These are phyloP conservation scores for Zymoseptoria pseudotritici DNA, from an alignment of 2,329 filamentous ascomycete genomes.

Conservation along the genomic window DNA sequence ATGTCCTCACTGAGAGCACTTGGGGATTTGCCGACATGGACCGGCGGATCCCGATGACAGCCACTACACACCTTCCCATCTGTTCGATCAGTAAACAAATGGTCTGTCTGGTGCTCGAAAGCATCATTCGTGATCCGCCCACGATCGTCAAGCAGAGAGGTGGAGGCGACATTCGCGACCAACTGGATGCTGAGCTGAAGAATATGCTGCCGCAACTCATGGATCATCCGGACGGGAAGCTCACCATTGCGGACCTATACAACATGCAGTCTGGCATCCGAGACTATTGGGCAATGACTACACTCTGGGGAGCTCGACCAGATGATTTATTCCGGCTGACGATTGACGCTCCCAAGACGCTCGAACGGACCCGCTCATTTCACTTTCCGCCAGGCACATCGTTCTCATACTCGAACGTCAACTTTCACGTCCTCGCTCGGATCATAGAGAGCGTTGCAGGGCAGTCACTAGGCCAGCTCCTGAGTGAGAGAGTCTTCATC, in stretches of 20 bases:
- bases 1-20: slow-evolving; percentile 32
- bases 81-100: slow-evolving; percentile 45
- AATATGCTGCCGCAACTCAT: slow-evolving; percentile 26
- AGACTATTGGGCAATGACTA: slow-evolving; percentile 41
- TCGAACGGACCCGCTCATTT: slow-evolving; percentile 29
- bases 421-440: slow-evolving; percentile 36
- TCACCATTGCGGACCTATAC: slow-evolving; percentile 33
- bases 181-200: slow-evolving; percentile 22
- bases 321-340: slow-evolving; percentile 35
- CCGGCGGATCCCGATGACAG: slow-evolving; percentile 30
- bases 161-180: slow-evolving; percentile 8
- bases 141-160: slow-evolving; percentile 18
- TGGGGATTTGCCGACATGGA: slow-evolving; percentile 42
- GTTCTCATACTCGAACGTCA: slow-evolving; percentile 40
- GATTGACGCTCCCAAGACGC: slow-evolving; percentile 24
- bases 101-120: slow-evolving; percentile 33
- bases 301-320: slow-evolving; percentile 37
- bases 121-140: slow-evolving; percentile 29
- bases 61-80: slow-evolving; percentile 36
- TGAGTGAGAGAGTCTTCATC: slow-evolving; percentile 33
- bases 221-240: slow-evolving; percentile 11
- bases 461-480: slow-evolving; percentile 30
- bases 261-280: slow-evolving; percentile 39
- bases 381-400: slow-evolving; percentile 40
- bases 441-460: slow-evolving; percentile 35